Base-by-base conservation (phyloP, 345 rosid genomes). In the Citrus medica region DNA sequence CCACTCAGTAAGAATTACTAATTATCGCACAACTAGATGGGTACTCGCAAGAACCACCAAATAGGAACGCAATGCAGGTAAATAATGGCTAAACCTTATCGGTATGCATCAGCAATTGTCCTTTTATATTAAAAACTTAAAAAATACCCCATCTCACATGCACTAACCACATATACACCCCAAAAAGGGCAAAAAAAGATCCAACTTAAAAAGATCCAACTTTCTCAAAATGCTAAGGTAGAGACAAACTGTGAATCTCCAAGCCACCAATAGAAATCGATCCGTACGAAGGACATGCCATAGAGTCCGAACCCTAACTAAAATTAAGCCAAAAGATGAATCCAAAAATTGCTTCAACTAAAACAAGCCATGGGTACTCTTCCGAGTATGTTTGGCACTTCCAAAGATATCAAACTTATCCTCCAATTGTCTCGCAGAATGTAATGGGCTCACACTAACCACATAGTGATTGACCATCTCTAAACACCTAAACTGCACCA, bases 51-150 rank as follows among this genome's bases (percentile, higher is more conserved):
- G 40, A 55, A 71, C 68, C 4, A 27, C 80, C 77, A 66, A 67
- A 28, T 10, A 53, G 25, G 46, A 33, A 65, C 16, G 2, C 32
- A 65, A 67, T 55, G 68, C 7, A 74, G 33, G 42, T 37, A 32
- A 21, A 48, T 19, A 74, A 62, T 9, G n/a, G 24, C 14, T 46
- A 64, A 30, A 30, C 17, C 17, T 63, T 5, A 64, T 22, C 10
- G 25, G 46, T 33, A 25, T 64, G 16, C 73, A 64, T 81, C 77
- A 71, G 19, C 35, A 46, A 71, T 64, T 71, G 56, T 8, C 51
- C 27, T 28, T 56, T 71, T 38, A n/a, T 9, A 33, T 14, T 28
- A 38, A 75, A 28, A 55, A 16, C 69, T 77, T 61, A 9, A 40
- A 8, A 61, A 32, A 27, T 42, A 12, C 35, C 40, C 16, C 10